Evolutionary conservation across 495 filamentous ascomycete genomes (phyloP), one percentile per base, ranked within the genome.

Genomic region (Xanthoparmelia taractica): DNA sequence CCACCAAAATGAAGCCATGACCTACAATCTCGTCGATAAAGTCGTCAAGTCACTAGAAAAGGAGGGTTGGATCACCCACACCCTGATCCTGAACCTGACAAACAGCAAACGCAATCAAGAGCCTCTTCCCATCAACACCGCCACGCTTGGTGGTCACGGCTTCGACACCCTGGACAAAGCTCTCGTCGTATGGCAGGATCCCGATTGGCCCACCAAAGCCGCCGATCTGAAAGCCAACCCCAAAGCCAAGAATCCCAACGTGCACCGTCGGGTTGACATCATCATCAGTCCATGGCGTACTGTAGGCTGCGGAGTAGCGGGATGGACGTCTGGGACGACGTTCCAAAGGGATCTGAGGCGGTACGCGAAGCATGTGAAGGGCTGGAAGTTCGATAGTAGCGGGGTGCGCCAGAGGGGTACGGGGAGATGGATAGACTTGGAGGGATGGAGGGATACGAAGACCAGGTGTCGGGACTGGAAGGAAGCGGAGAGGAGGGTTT

Each of bases 131-230:
- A 84, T 77, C 64, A 74, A 71, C 5, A 66, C 69, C 23, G 69
- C 83, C 25, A 63, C 66, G 27, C 43, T 73, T 0, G 77, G 78
- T 20, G 76, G 79, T 13, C 74, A 78, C 37, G 88, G 87, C 15
- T 96, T 94, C 64, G 93, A 97, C 69, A 86, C 83, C 0, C 77
- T 99, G 2, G 92, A 97, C 72, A 96, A 97, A 72, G 91, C 91
- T 11, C 75, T 97, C 50, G 85, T 97, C 0, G 90, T 97, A 1
- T 99, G 94, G 94, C 93, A 95, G 69, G 83, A 92, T 67, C 85
- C 87, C 0, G n/a, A 73, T 8, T 88, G 81, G 80, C 71, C 74
- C 33, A 73, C 71, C 0, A 69, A 71, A 41, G 70, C 67, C 10
- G 68, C 65, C 5, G 74, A 78, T 47, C 62, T 72, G 18, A 69